Percentiles rank a stretch among this genome's conserved stretches.
Conservation (phyloP, 1,139 yeast species). For the Saccharomyces pastorianus region DNA sequence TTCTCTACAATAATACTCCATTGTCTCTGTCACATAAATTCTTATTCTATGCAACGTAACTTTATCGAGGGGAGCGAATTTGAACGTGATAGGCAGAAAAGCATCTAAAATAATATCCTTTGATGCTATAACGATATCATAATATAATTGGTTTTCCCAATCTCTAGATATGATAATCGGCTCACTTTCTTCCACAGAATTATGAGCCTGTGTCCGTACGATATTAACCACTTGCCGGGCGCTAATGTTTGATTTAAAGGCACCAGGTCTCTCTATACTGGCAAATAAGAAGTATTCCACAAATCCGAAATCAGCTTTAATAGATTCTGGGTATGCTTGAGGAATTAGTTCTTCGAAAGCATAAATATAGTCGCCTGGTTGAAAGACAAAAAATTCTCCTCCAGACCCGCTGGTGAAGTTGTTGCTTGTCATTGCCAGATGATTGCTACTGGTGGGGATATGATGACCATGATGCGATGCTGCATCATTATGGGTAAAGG, state of each 20-base stretch:
- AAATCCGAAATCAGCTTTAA: conserved; percentile 71
- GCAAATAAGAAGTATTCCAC: conserved; percentile 68
- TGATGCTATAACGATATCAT: conserved; percentile 83
- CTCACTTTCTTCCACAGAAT: conserved; percentile 78
- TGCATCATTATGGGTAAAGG: conserved; percentile 13
- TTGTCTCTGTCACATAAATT: conserved; percentile 75
- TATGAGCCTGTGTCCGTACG: conserved; percentile 69
- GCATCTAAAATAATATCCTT: conserved; percentile 81
- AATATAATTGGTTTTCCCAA: conserved; percentile 88
- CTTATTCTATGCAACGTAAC: conserved; percentile 80
- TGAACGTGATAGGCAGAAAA: conserved; percentile 72
- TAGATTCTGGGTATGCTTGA: conserved; percentile 73
- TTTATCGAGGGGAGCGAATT: conserved; percentile 79
- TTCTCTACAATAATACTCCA: conserved; percentile 80
- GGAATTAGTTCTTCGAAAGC: conserved; percentile 86
- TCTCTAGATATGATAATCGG: conserved; percentile 85
- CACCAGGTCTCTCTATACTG: conserved; percentile 62
- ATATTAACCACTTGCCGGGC: conserved; percentile 60
- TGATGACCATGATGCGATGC: background rate
- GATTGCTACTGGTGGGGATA: conserved; percentile 2
- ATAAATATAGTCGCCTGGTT: conserved; percentile 85
- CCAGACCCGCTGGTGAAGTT: conserved; percentile 7
- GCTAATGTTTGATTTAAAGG: conserved; percentile 68
- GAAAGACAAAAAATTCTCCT: conserved; percentile 37
- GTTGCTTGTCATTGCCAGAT: conserved; percentile 4